A percentile compares a stretch with the other conserved stretches of the same genome.
phyloP scores from a whole-genome alignment of 768 basidiomycete genomes.

The Lactifluus rugatus region DNA sequence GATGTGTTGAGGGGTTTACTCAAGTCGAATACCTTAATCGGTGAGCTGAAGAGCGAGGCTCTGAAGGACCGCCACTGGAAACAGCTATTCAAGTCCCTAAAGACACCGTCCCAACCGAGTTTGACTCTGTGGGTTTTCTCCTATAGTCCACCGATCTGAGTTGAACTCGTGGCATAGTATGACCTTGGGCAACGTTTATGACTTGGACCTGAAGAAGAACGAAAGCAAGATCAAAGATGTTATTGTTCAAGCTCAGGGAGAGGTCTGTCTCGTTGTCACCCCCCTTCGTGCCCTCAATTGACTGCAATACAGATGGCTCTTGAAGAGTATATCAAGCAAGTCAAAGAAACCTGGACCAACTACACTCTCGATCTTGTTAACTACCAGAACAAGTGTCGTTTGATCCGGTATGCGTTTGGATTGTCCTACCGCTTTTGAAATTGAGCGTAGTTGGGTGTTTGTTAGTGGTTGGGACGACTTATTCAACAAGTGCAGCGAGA shows the following conservation, averaged over 20 bases:
- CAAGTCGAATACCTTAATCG: constrained; percentile 84
- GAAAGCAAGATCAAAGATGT: constrained; percentile 88
- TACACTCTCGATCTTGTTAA: constrained; percentile 95
- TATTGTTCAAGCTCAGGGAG: constrained; percentile 94
- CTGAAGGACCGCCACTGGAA: constrained; percentile 98
- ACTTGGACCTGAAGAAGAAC: constrained; percentile 91
- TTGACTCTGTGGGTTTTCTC: constrained; percentile 48
- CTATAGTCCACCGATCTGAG: background rate
- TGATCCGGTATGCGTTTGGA: constrained; percentile 56
- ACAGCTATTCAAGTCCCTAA: constrained; percentile 84
- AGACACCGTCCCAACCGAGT: constrained; percentile 64
- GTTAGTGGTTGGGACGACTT: constrained; percentile 91
- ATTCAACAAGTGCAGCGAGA: constrained; percentile 95
- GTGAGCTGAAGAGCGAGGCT: constrained; percentile 93
- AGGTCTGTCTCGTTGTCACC: constrained; percentile 38
- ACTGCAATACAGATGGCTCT: constrained; percentile 67
- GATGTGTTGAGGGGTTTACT: constrained; percentile 77
- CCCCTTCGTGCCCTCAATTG: constrained; percentile 23
- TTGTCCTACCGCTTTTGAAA: background rate
- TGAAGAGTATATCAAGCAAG: constrained; percentile 92
- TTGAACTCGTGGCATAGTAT: constrained; percentile 42
- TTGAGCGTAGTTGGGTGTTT: background rate
- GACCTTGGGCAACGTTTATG: constrained; percentile 95
- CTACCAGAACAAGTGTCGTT: constrained; percentile 96
- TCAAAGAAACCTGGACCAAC: constrained; percentile 94